phyloP scores from a whole-genome alignment of 2,329 filamentous ascomycete genomes.

The Fusarium albidum region DNA sequence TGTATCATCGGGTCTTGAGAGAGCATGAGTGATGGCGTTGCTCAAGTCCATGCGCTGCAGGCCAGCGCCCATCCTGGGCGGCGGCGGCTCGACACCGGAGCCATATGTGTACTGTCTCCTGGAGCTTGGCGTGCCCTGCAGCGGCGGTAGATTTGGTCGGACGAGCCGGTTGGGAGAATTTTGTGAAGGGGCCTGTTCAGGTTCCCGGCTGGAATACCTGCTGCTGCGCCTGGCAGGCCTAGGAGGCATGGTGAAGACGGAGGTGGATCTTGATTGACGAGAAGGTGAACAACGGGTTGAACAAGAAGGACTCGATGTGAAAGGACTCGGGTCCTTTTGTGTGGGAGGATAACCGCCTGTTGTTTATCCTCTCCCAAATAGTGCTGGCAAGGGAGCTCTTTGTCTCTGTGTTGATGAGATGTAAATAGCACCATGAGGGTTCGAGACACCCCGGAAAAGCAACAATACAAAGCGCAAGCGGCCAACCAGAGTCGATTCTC shows the following conservation, averaged over 20 bases:
- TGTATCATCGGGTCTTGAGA: conserved; percentile 32
- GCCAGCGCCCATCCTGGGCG: conserved; percentile 36
- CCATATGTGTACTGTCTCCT: conserved; percentile 51
- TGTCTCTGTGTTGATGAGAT: conserved; percentile 28
- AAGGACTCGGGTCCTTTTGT: conserved; percentile 23
- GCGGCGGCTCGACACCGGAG: conserved; percentile 46
- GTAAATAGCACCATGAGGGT: conserved; percentile 31
- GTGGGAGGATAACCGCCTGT: conserved; percentile 26
- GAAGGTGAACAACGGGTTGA: conserved; percentile 6
- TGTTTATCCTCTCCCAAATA: conserved; percentile 8
- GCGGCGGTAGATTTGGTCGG: conserved; percentile 32
- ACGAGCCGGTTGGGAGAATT: conserved; percentile 19
- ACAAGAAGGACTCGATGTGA: conserved; percentile 6
- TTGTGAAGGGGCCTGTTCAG: conserved; percentile 19
- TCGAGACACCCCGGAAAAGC: conserved; percentile 7
- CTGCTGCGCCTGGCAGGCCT: conserved; percentile 28
- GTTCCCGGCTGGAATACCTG: conserved; percentile 31
- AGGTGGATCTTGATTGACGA: not conserved
- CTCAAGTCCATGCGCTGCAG: conserved; percentile 38
- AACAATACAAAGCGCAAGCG: conserved; percentile 6
- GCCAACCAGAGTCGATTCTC: conserved; percentile 11
- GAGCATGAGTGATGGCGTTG: conserved; percentile 42
- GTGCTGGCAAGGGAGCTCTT: conserved; percentile 3
- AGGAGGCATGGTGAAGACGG: conserved; percentile 35
- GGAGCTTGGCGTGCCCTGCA: conserved; percentile 46